Percentiles rank a stretch among this genome's conserved stretches.
Evolutionary conservation across 2,329 filamentous ascomycete genomes (phyloP).

Genomic region (Stagonosporopsis cucurbitacearum): DNA sequence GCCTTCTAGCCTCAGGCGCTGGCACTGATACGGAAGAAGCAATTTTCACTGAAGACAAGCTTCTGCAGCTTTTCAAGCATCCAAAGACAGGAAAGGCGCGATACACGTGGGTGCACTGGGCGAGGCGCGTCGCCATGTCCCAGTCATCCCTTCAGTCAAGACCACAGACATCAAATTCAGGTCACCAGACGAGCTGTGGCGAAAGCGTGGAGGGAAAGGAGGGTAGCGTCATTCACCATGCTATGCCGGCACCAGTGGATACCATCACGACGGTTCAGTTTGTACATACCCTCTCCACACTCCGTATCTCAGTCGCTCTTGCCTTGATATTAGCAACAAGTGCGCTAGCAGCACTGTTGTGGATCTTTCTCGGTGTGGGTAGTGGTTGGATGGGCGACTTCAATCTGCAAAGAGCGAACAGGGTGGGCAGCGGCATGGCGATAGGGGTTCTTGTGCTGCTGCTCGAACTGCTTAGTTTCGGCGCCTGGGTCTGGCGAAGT

Average conservation of each 20-base stretch:
- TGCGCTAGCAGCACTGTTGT: conserved; percentile 27
- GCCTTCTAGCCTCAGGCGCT: conserved; percentile 23
- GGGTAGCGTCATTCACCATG: conserved; percentile 7
- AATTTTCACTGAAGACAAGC: conserved; percentile 48
- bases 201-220: conserved; percentile 14
- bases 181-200: neutral
- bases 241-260: conserved; percentile 1
- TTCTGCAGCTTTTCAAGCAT: conserved; percentile 44
- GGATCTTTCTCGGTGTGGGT: conserved; percentile 30
- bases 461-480: conserved; percentile 25
- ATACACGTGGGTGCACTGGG: conserved; percentile 56
- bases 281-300: conserved; percentile 27
- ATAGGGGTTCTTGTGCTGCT: conserved; percentile 27
- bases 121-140: conserved; percentile 37
- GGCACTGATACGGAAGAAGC: conserved; percentile 17
- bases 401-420: conserved; percentile 19
- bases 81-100: conserved; percentile 45
- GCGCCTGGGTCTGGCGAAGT: conserved; percentile 20
- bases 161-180: conserved; percentile 2
- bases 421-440: conserved; percentile 29
- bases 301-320: conserved; percentile 24
- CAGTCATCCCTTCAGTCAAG: conserved; percentile 12
- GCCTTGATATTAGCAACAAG: conserved; percentile 23
- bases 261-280: conserved; percentile 35
- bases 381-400: conserved; percentile 11